A percentile compares a stretch with the other conserved stretches of the same genome.
phyloP scores from a whole-genome alignment of 2,329 filamentous ascomycete genomes.

The Penicillium sp. region DNA sequence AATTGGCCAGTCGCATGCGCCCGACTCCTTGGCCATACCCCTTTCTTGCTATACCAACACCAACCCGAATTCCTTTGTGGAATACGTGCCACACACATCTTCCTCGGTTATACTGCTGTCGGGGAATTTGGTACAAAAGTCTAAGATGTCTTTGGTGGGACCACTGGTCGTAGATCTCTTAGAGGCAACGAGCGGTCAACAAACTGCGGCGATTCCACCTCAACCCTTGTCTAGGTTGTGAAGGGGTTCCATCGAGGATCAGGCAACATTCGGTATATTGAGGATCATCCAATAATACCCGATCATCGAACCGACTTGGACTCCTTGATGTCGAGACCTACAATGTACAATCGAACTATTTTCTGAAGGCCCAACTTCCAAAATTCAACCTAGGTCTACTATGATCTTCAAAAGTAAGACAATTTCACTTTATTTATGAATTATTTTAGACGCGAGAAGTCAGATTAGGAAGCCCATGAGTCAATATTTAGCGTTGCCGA shows the following conservation, averaged over 20 bases:
- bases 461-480: neutral
- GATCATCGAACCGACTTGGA: neutral
- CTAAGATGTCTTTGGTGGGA: neutral
- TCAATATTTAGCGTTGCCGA: neutral
- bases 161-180: constrained; percentile 2
- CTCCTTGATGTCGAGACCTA: neutral
- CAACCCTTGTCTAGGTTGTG: constrained; percentile 1
- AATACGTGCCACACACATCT: neutral
- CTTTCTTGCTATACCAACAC: constrained; percentile 3
- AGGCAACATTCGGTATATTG: neutral
- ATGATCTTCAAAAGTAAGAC: neutral
- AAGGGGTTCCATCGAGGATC: neutral
- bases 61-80: neutral
- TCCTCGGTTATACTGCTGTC: constrained; percentile 3
- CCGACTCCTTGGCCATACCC: constrained; percentile 4
- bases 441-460: neutral
- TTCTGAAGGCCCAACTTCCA: neutral
- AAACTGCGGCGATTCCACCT: neutral
- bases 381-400: neutral
- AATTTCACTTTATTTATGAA: neutral
- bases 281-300: neutral
- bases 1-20: neutral
- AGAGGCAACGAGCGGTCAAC: neutral
- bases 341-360: neutral
- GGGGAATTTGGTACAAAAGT: neutral